These are phyloP conservation scores for Sporothrix pallida DNA, from an alignment of 2,329 filamentous ascomycete species.

Conservation along the genomic window DNA sequence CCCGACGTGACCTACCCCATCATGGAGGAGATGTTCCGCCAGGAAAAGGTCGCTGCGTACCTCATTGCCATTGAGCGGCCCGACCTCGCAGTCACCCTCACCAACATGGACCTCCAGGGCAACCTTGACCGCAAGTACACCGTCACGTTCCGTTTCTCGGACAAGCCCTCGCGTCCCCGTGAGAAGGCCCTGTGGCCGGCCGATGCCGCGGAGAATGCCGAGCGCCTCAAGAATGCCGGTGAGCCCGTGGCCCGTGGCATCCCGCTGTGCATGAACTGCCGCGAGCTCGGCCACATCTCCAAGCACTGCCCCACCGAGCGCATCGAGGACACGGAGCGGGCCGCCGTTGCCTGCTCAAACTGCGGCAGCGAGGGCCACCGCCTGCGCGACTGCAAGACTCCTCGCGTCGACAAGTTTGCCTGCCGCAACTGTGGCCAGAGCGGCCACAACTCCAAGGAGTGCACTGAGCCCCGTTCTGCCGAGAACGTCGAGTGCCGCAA, in stretches of 20 bases:
- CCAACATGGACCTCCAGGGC: conserved; percentile 75
- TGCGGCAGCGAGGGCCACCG: conserved; percentile 69
- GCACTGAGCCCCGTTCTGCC: conserved; percentile 65
- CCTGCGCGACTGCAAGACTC: conserved; percentile 69
- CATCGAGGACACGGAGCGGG: conserved; percentile 51
- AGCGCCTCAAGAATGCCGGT: conserved; percentile 69
- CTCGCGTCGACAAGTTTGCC: conserved; percentile 67
- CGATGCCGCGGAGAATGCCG: conserved; percentile 63
- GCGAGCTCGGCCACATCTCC: conserved; percentile 66
- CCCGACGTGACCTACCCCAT: conserved; percentile 64
- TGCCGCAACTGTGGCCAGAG: conserved; percentile 70
- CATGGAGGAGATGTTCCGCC: conserved; percentile 66
- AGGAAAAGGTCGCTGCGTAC: conserved; percentile 59
- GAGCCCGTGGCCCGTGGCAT: conserved; percentile 65
- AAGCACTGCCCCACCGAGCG: conserved; percentile 66
- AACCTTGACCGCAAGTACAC: conserved; percentile 68
- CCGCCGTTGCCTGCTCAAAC: conserved; percentile 66
- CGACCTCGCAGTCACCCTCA: conserved; percentile 59
- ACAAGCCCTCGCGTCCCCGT: conserved; percentile 62
- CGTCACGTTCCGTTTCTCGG: conserved; percentile 65
- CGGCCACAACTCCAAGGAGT: conserved; percentile 59
- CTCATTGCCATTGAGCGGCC: conserved; percentile 68
- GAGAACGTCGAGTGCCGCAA: conserved; percentile 69
- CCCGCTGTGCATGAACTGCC: conserved; percentile 68
- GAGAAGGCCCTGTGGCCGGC: conserved; percentile 67